These are phyloP conservation scores for Podospora fimiseda DNA, from an alignment of 495 filamentous ascomycete species.

Conservation along the genomic window DNA sequence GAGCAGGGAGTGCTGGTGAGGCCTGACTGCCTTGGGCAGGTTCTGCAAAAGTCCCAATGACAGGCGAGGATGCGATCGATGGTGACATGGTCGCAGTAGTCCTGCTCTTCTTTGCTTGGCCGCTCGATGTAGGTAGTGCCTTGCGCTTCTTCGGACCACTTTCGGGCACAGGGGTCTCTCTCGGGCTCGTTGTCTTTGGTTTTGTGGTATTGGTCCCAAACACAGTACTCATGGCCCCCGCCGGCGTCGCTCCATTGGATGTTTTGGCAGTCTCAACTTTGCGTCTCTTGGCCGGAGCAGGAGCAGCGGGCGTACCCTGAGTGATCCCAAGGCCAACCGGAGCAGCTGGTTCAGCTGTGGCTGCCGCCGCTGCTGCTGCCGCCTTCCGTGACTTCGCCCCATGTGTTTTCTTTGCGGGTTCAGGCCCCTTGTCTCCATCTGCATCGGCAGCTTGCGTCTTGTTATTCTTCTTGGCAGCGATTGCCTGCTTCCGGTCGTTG, in stretches of 20 bases:
- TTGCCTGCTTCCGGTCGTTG: slow-evolving; percentile 72
- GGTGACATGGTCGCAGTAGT: slow-evolving; percentile 53
- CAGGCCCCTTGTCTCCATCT: slow-evolving; percentile 49
- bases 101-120: slow-evolving; percentile 58
- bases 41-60: slow-evolving; percentile 56
- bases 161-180: slow-evolving; percentile 58
- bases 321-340: slow-evolving; percentile 52
- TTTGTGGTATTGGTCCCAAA: slow-evolving; percentile 46
- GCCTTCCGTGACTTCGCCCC: slow-evolving; percentile 58
- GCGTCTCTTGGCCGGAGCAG: slow-evolving; percentile 61
- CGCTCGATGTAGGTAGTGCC: slow-evolving; percentile 55
- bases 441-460: slow-evolving; percentile 44
- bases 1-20: slow-evolving; percentile 35
- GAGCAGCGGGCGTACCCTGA: slow-evolving; percentile 33
- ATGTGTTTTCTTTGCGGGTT: slow-evolving; percentile 52
- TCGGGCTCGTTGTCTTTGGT: slow-evolving; percentile 49
- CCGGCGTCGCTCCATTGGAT: slow-evolving; percentile 44
- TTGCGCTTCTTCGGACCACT: slow-evolving; percentile 57
- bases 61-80: slow-evolving; percentile 64
- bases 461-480: slow-evolving; percentile 62
- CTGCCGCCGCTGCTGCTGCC: no score
- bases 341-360: slow-evolving; percentile 34
- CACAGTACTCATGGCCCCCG: slow-evolving; percentile 63
- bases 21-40: slow-evolving; percentile 32
- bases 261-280: slow-evolving; percentile 65